Evolutionary conservation across 257 asterid species (phyloP).

Genomic region (Solanum ossicruentum): DNA sequence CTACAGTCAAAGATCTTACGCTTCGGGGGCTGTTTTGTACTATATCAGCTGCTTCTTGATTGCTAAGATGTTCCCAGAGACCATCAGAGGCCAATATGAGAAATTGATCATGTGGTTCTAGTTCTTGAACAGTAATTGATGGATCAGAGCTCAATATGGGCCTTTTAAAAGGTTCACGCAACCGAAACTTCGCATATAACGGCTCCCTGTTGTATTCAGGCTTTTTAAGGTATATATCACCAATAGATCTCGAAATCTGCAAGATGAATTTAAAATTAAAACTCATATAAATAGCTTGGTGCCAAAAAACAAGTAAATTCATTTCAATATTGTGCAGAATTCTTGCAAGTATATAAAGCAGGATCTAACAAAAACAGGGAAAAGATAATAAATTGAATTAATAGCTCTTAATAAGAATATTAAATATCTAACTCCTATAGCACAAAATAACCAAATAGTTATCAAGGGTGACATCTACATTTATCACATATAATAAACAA

Average conservation of each 20-base stretch:
- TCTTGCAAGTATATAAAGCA: neutral
- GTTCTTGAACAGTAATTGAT: constrained; percentile 1
- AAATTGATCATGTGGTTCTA: constrained; percentile 1
- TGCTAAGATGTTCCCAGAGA: constrained; percentile 42
- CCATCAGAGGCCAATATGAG: constrained; percentile 5
- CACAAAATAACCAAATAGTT: neutral
- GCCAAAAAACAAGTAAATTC: neutral
- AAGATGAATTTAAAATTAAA: neutral
- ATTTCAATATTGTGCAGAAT: neutral
- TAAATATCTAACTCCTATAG: neutral
- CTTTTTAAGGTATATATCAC: constrained; percentile 41
- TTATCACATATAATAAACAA: neutral
- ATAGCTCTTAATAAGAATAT: neutral
- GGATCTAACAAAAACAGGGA: neutral
- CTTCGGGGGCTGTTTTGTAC: constrained; percentile 33
- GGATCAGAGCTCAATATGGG: constrained; percentile 30
- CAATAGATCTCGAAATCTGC: constrained; percentile 41
- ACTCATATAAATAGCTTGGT: neutral
- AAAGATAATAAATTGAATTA: neutral
- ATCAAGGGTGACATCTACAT: neutral
- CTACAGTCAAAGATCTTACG: constrained; percentile 13
- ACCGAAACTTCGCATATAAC: constrained; percentile 32
- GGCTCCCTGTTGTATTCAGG: constrained; percentile 43
- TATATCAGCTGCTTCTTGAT: constrained; percentile 38
- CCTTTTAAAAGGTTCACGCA: constrained; percentile 24